Percentiles rank a stretch among this genome's conserved stretches.
These are phyloP conservation scores for Neonothopanus nambi DNA, from an alignment of 1,284 basidiomycete genomes.

Conservation along the genomic window DNA sequence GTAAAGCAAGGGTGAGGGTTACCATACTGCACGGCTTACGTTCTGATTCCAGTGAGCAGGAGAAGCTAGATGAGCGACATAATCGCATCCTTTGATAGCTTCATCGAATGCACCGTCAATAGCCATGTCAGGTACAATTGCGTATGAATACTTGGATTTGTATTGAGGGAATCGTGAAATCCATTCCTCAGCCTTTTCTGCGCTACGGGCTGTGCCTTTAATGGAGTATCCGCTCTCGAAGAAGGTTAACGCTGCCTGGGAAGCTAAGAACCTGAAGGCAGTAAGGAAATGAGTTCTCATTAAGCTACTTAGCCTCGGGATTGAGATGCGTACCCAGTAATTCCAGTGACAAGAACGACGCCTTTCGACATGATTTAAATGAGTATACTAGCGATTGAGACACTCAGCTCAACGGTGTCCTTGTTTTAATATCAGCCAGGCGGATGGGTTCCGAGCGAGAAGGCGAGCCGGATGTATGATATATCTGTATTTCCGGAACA, in stretches of 20 bases:
- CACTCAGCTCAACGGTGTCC: too few species aligned
- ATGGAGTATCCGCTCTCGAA: constrained; percentile 10
- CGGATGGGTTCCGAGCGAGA: too few species aligned
- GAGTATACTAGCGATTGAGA: too few species aligned
- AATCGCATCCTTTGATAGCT: constrained; percentile 1
- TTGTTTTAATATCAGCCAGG: too few species aligned
- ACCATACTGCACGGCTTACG: background rate
- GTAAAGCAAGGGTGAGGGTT: too few species aligned
- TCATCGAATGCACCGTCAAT: background rate
- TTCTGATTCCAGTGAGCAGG: constrained; percentile 1
- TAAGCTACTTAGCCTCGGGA: background rate
- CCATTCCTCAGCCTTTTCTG: constrained; percentile 4
- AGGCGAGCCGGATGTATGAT: too few species aligned
- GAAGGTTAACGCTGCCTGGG: background rate
- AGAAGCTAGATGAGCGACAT: background rate
- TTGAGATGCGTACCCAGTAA: background rate
- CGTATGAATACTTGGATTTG: background rate
- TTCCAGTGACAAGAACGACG: background rate
- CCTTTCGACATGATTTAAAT: constrained; percentile 1
- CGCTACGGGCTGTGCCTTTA: constrained; percentile 6
- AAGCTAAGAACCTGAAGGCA: background rate
- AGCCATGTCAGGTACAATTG: background rate
- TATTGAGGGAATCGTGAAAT: background rate
- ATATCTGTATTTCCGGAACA: too few species aligned
- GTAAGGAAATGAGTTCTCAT: too few species aligned